Base-by-base conservation (phyloP, 2,329 filamentous ascomycete species). In the Pestalotiopsis sp. region DNA sequence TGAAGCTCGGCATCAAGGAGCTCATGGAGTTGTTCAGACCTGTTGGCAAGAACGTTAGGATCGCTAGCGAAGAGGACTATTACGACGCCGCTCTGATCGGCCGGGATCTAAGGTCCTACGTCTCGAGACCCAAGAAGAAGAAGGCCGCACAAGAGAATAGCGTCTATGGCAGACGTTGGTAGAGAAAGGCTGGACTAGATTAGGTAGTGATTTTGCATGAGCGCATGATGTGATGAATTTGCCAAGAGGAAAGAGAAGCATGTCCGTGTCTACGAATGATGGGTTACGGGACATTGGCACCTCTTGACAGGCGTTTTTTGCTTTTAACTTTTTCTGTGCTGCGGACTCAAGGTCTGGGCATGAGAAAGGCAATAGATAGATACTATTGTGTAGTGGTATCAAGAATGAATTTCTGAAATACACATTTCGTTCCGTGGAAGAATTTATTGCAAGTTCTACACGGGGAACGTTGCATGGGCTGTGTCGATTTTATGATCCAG, bases 1-100 rank as follows among this genome's bases (percentile, higher is more conserved):
- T 93, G 78, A 98, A 98, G 83, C 85, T 99, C 64, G 94, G 92
- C 62, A 91, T 98, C 89, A 91, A 94, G 78, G 96, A 99, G 81
- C 97, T 99, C 79, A 87, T 99, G 80, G 91, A 93, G 64, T 86
- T 99, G 68, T 99, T 99, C 84, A 90, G 89, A 71, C 90, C 90
- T 38, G 91, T 94, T 75, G 71, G 72, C 49, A 67, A 70, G 5
- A 87, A 87, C 0, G 58, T 27, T 17, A 61, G 27, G 17, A 58
- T 45, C 41, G 41, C 41, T 45, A 13, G 14, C 45, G 14, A 17
- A 9, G 45, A n/a, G 17, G 17, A n/a, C 45, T 52, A 52, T 52
- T n/a, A n/a, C 17, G 45, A 52, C 20, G 14, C 45, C 14, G 14
- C 17, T 17, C 45, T n/a, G 6, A 52, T 23, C 20, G 45, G 45